Evolutionary conservation across 2,329 filamentous ascomycete genomes (phyloP), one percentile per base, ranked within the genome.

Genomic region (Ceratocystis albifundus): DNA sequence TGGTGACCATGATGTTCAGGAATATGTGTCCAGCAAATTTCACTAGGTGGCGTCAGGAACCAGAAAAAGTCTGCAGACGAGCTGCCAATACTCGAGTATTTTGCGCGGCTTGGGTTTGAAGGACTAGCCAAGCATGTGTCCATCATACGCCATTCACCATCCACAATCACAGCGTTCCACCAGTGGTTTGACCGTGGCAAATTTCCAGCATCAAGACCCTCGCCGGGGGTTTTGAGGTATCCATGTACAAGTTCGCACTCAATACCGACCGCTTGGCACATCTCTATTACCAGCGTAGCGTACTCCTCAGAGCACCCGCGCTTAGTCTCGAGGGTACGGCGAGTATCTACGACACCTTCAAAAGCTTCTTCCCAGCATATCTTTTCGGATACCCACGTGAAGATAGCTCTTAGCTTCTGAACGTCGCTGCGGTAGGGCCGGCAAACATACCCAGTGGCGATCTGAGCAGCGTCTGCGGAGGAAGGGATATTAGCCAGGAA

Each of bases 331-430:
- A 99, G 86, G 3, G 96, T 89, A 61, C 89, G 84, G 65, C 88
- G 83, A 1, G 91, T 88, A 74, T 99, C 91, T 64, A 94, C 77
- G 7, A 88, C 82, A n/a, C 87, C 88, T 70, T 96, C 90, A 69
- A 90, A 91, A 70, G 96, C 91, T 71, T 96, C 93, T 73, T 99
- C 94, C 94, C 94, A 99, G 41, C 84, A 84, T 66, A 99, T 87
- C 71, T 93, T 91, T 74, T 99, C 94, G n/a, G 90, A 84, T 4
- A 96, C 90, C 93, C 93, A 99, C 1, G 89, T 96, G 72, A 97
- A 99, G 69, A 99, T 97, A 17, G 94, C 93, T 28, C 95, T 84
- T 30, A 99, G 77, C 45, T 92, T 84, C 74, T 99, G 94, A 0
- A 96, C 90, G 71, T 97, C 93, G 75, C 90, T 96, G 68, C 92